Evolutionary conservation across 2,329 filamentous ascomycete species (phyloP).

Genomic region (Colletotrichum noveboracense): DNA sequence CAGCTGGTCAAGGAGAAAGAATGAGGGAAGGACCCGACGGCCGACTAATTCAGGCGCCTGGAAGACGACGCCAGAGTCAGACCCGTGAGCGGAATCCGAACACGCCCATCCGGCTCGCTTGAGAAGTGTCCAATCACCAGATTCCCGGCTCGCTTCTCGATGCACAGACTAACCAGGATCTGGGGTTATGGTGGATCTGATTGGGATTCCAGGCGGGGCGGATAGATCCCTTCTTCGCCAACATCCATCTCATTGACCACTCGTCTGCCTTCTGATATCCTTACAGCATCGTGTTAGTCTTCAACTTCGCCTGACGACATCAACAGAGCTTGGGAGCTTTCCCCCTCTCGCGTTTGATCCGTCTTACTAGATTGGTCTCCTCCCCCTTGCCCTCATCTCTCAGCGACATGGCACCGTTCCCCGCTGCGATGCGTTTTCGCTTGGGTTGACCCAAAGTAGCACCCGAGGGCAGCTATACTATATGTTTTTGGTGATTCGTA

Average conservation of each 20-base stretch:
- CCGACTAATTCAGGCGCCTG: background rate
- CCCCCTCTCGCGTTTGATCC: background rate
- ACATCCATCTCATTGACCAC: background rate
- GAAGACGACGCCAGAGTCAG: slow-evolving; percentile 1
- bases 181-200: background rate
- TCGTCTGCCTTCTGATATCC: background rate
- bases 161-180: background rate
- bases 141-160: slow-evolving; percentile 35
- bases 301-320: background rate
- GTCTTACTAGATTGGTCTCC: background rate
- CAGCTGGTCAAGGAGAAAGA: background rate
- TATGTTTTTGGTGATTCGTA: background rate
- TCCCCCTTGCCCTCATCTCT: background rate
- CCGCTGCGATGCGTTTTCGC: background rate
- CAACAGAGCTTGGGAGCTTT: background rate
- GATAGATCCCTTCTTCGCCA: background rate
- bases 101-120: slow-evolving; percentile 32
- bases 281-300: background rate
- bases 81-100: background rate
- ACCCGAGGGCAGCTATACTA: background rate
- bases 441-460: slow-evolving; percentile 15
- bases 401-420: background rate
- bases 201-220: background rate
- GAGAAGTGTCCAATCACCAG: slow-evolving; percentile 36
- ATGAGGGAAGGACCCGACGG: background rate